A percentile compares a stretch with the other conserved stretches of the same genome.
phyloP scores from a whole-genome alignment of 441 rosid species.

The Euphorbia schlechtendalii region DNA sequence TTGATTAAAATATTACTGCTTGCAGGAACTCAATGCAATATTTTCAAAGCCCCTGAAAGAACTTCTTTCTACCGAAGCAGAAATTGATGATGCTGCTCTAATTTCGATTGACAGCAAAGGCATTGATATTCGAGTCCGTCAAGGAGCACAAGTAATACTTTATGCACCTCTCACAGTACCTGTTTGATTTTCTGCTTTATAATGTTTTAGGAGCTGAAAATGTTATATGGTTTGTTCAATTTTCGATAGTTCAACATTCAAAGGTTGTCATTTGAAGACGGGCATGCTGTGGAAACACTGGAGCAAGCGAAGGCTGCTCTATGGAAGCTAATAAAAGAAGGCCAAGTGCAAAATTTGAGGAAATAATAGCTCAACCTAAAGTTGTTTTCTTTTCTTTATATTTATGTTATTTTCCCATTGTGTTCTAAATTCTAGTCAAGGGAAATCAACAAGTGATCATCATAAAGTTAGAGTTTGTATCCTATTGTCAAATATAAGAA shows the following conservation, averaged over 20 bases:
- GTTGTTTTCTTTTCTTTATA: not conserved
- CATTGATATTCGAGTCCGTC: slow-evolving; percentile 75
- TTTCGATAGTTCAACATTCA: slow-evolving; percentile 64
- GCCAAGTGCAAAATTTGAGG: slow-evolving; percentile 50
- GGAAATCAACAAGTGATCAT: not conserved
- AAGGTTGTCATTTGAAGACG: slow-evolving; percentile 84
- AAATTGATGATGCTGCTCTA: slow-evolving; percentile 87
- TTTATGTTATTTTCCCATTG: not conserved
- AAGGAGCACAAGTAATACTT: slow-evolving; percentile 79
- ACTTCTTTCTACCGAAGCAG: slow-evolving; percentile 50
- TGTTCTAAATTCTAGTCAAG: not conserved
- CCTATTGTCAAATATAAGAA: slow-evolving; percentile 1
- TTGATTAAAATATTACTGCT: slow-evolving; percentile 6
- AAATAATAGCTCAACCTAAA: slow-evolving; percentile 23
- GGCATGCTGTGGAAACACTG: slow-evolving; percentile 65
- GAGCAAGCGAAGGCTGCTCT: slow-evolving; percentile 86
- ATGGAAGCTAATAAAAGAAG: slow-evolving; percentile 60
- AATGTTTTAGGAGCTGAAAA: not conserved
- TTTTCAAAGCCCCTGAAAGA: slow-evolving; percentile 79
- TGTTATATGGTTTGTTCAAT: not conserved
- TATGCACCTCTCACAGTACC: not conserved
- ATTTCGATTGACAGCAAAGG: slow-evolving; percentile 97
- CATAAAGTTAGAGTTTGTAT: not conserved
- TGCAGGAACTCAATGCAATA: slow-evolving; percentile 70
- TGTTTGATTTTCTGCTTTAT: not conserved